Evolutionary conservation across 345 rosid species (phyloP).

Genomic region (Physaria fendleri): DNA sequence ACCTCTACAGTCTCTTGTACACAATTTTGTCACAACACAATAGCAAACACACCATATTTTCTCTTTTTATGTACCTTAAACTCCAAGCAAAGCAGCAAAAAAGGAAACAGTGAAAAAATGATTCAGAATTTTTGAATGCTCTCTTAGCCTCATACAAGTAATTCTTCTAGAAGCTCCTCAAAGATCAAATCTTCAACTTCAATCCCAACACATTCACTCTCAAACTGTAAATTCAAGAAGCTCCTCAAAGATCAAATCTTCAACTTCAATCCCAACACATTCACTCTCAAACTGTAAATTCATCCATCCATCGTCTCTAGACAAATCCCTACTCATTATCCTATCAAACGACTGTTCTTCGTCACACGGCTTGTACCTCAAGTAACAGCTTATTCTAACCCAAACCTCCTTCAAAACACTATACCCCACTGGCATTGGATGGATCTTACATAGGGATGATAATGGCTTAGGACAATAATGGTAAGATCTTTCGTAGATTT

Average conservation of each 20-base stretch:
- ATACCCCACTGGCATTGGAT: conserved; percentile 51
- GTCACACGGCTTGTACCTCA: conserved; percentile 29
- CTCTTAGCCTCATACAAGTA: neutral
- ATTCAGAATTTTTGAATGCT: neutral
- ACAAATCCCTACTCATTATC: conserved; percentile 42
- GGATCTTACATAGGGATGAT: conserved; percentile 43
- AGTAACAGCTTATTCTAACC: conserved; percentile 49
- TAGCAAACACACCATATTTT: neutral
- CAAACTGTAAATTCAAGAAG: conserved; percentile 77
- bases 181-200: conserved; percentile 68
- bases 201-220: conserved; percentile 58
- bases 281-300: conserved; percentile 65
- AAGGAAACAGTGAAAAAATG: neutral
- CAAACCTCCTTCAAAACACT: conserved; percentile 66
- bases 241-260: conserved; percentile 56
- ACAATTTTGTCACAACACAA: neutral
- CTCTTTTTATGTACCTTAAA: conserved; percentile 18
- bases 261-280: conserved; percentile 65
- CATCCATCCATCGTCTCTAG: conserved; percentile 67
- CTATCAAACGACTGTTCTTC: conserved; percentile 43
- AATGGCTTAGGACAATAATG: conserved; percentile 48
- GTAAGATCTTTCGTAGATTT: conserved; percentile 53
- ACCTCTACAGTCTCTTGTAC: neutral
- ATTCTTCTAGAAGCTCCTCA: conserved; percentile 63
- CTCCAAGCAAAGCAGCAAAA: conserved; percentile 16